Evolutionary conservation across 2,329 filamentous ascomycete genomes (phyloP).

Genomic region (Trichoderma koningiopsis): DNA sequence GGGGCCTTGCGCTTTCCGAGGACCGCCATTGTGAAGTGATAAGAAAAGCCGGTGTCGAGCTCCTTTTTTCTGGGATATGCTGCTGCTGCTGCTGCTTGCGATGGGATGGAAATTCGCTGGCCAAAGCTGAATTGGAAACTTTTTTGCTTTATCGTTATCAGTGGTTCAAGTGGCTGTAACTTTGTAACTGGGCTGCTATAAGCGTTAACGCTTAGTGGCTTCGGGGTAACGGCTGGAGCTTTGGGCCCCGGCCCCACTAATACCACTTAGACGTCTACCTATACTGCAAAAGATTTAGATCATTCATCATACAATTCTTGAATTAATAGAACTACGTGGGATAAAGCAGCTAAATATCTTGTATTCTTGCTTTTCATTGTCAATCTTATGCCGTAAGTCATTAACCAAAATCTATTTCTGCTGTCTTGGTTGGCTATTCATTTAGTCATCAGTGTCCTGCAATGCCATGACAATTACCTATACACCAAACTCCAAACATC

Average conservation of each 20-base stretch:
- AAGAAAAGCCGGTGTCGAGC: background rate
- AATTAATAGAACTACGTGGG: background rate
- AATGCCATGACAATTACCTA: background rate
- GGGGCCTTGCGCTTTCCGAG: conserved; percentile 54
- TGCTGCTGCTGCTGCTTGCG: background rate
- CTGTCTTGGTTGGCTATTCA: too few relatives aligned
- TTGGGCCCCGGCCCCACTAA: background rate
- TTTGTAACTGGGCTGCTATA: background rate
- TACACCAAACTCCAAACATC: background rate
- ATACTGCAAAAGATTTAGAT: background rate
- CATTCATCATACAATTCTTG: background rate
- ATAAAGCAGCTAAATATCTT: background rate
- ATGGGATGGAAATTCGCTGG: background rate
- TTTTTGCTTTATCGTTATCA: conserved; percentile 21
- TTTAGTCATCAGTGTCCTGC: background rate
- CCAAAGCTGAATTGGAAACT: conserved; percentile 9
- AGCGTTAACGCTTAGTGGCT: background rate
- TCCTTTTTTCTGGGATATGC: background rate
- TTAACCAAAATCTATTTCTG: too few relatives aligned
- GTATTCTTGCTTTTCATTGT: too few relatives aligned
- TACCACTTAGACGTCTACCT: background rate
- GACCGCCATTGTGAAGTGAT: conserved; percentile 42
- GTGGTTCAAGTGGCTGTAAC: background rate
- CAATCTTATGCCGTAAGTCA: too few relatives aligned
- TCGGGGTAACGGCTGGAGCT: background rate